Base-by-base conservation (phyloP, 106 monocot genomes). In the Amphibolis antarctica region DNA sequence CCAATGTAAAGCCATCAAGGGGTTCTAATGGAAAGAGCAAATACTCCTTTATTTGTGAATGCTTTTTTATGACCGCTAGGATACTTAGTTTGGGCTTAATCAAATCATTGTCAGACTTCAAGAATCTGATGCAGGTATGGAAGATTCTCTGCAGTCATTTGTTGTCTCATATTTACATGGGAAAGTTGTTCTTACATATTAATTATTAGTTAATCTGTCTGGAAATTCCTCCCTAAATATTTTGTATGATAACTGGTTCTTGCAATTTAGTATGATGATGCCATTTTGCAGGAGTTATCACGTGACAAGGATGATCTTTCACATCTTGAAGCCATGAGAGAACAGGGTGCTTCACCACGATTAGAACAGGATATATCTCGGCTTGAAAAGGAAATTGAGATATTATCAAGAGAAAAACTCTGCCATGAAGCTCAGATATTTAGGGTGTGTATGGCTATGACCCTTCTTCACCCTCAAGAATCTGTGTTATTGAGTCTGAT, bases 21-120 rank as follows among this genome's bases (percentile, higher is more conserved):
- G 52, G 55, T 47, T 65, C 44, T 27, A 31, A 64, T 25, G 70
- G 30, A 62, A 85, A 79, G 67, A 76, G 80, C 12, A 96, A 87
- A 68, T 96, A 87, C 70, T 78, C 90, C 71, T 96, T 90, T 79
- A 96, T 96, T 66, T 96, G 96, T 77, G 96, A 96, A 66, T 96
- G 90, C 71, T 96, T 96, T 73, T 90, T 96, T 66, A 96, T 96
- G 96, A 96, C 90, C 30, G 75, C 96, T 63, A 78, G 90, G 47
- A 86, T 80, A 21, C 90, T 96, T 60, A 96, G 90, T 72, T 59
- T 90, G 74, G 96, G 96, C 42, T 66, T 96, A 66, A 80, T 87
- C 72, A 96, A 96, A 79, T 84, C 80, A 28, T 55, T 96, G 18
- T 82, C 96, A 52, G 90, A 96, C 28, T 86, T 84, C 74, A 96